phyloP scores from a whole-genome alignment of 2,329 filamentous ascomycete genomes.

The Parafenestella ontariensis region DNA sequence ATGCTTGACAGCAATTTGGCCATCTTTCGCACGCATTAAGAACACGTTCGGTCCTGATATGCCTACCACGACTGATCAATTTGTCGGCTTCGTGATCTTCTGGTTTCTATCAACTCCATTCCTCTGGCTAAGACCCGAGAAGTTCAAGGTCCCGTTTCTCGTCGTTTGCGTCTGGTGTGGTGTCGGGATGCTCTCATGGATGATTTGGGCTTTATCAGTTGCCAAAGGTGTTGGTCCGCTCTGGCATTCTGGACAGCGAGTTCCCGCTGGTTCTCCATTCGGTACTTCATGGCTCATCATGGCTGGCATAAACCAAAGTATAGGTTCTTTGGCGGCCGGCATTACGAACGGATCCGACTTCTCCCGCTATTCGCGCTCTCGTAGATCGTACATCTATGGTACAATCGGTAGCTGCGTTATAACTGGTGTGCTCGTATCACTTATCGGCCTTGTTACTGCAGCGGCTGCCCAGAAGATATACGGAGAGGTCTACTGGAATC shows the following conservation, averaged over 20 bases:
- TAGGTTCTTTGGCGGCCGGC: constrained; percentile 52
- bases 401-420: constrained; percentile 51
- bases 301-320: constrained; percentile 54
- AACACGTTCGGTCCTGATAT: constrained; percentile 44
- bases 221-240: constrained; percentile 56
- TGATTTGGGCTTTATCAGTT: constrained; percentile 57
- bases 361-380: constrained; percentile 51
- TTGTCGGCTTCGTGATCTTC: constrained; percentile 46
- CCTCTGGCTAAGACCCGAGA: constrained; percentile 58
- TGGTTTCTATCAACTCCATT: constrained; percentile 52
- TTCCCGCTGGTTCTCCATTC: constrained; percentile 48
- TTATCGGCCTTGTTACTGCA: constrained; percentile 54
- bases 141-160: constrained; percentile 58
- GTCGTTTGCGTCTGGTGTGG: constrained; percentile 54
- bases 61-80: constrained; percentile 46
- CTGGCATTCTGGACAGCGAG: constrained; percentile 47
- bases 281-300: constrained; percentile 56
- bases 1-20: constrained; percentile 47
- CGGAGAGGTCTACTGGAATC: constrained; percentile 44
- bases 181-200: constrained; percentile 55
- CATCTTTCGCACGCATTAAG: constrained; percentile 43
- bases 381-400: constrained; percentile 49
- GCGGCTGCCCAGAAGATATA: constrained; percentile 49
- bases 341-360: constrained; percentile 56
- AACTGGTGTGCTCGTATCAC: constrained; percentile 51